These are phyloP conservation scores for Naganishia sp. DNA, from an alignment of 1,284 basidiomycete genomes.

Conservation along the genomic window DNA sequence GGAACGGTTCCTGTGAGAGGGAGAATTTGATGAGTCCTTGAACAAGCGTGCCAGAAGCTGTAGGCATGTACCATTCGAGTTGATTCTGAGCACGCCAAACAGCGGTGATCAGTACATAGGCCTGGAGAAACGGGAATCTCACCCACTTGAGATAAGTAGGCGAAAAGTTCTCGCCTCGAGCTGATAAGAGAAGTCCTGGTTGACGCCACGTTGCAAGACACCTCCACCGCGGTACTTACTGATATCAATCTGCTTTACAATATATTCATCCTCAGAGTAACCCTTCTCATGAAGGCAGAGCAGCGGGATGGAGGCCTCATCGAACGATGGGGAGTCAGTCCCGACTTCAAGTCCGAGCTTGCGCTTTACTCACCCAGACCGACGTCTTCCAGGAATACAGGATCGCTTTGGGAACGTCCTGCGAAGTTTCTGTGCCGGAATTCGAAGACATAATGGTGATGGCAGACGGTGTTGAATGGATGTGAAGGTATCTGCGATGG, in stretches of 20 bases:
- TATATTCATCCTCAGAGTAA: slow-evolving; percentile 52
- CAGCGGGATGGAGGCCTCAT: slow-evolving; percentile 45
- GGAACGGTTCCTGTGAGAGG: slow-evolving; percentile 68
- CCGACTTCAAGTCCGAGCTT: background rate
- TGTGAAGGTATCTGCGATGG: no score
- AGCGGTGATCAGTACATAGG: background rate
- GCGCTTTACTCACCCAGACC: slow-evolving; percentile 45
- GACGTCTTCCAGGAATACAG: slow-evolving; percentile 52
- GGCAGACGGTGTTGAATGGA: background rate
- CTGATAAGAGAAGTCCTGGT: slow-evolving; percentile 37
- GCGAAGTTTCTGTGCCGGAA: background rate
- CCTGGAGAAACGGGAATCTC: background rate
- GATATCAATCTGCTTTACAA: slow-evolving; percentile 50
- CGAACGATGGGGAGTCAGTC: background rate
- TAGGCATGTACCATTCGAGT: slow-evolving; percentile 63
- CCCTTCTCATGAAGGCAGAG: slow-evolving; percentile 55
- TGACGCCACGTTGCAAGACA: background rate
- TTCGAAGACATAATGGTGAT: background rate
- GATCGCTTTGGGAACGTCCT: slow-evolving; percentile 47
- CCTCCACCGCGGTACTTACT: slow-evolving; percentile 40
- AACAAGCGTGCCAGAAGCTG: background rate
- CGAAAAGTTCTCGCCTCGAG: slow-evolving; percentile 56
- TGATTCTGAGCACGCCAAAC: slow-evolving; percentile 63
- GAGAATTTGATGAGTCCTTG: background rate
- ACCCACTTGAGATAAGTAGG: slow-evolving; percentile 53